phyloP scores from a whole-genome alignment of 441 rosid genomes.

The Corymbia citriodora region DNA sequence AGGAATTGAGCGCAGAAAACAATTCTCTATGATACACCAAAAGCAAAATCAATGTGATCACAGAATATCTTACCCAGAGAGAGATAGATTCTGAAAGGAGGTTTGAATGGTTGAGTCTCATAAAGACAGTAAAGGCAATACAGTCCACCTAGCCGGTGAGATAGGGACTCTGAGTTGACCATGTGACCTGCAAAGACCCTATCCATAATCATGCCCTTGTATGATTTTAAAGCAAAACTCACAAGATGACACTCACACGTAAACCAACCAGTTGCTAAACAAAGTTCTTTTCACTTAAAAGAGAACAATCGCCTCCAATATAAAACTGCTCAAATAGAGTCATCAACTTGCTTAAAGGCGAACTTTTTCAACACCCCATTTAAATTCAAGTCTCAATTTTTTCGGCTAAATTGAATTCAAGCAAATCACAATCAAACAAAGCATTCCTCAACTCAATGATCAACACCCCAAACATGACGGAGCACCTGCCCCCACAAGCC shows the following conservation, averaged over 20 bases:
- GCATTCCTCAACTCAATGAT: not conserved
- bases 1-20: not conserved
- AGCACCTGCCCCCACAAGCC: not conserved
- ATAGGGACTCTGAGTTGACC: slow-evolving; percentile 37
- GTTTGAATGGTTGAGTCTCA: slow-evolving; percentile 75
- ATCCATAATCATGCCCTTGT: not conserved
- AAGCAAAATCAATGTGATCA: not conserved
- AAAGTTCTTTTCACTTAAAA: not conserved
- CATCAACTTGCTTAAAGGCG: not conserved
- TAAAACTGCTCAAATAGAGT: not conserved
- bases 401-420: not conserved
- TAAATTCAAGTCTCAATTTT: not conserved
- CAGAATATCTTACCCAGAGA: slow-evolving; percentile 48
- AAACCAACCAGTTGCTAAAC: not conserved
- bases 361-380: not conserved
- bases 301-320: not conserved
- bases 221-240: not conserved
- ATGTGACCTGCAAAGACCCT: slow-evolving; percentile 46
- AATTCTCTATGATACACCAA: not conserved
- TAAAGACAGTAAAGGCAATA: slow-evolving; percentile 86
- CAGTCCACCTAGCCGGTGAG: slow-evolving; percentile 64
- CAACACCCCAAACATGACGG: not conserved
- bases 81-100: slow-evolving; percentile 62
- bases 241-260: not conserved
- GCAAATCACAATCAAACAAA: not conserved